Evolutionary conservation across 352 stramenopile species (phyloP), one percentile per base, ranked within the genome.

Genomic region (Phytophthora sp.): DNA sequence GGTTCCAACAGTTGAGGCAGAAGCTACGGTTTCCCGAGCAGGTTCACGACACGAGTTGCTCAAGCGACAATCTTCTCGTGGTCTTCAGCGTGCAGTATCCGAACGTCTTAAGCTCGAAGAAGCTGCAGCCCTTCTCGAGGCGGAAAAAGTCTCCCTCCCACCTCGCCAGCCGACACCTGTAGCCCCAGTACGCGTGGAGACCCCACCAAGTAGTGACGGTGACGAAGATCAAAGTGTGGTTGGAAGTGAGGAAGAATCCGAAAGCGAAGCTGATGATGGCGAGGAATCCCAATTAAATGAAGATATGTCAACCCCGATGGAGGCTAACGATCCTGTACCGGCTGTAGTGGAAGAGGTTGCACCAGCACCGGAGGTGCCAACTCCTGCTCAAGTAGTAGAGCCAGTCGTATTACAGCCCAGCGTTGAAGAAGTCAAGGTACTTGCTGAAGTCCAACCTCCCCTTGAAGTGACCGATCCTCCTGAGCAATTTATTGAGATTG

Each of bases 91-190:
- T 27, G 62, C 12, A 17, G 27, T 54, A 24, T 74, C 54, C 13
- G 51, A 66, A 4, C 49, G 21, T 23, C 27, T 57, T 15, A 23
- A 23, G 20, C 28, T 67, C 23, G 54, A 71, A 39, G 61, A 74
- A 26, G 48, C n/a, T 6, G 37, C n/a, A 52, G 24, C 28, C 4
- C 46, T 51, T 13, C 23, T 62, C 28, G 51, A 63, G 42, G 21
- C 21, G 23, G 44, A 63, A 10, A 26, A 39, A 23, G 6, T 37
- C 15, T 34, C 27, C n/a, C 32, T 39, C 43, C 35, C 54, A 8
- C 17, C 45, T 57, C 55, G 27, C n/a, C 38, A 52, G 24, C 34
- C 44, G 13, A 49, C 39, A 18, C 52, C 58, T 11, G 41, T 21
- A 10, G 12, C 18, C 34, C 27, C 30, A 34, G 17, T 41, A 23